Base-by-base conservation (phyloP, 305 asterid species). In the Ajuga reptans region DNA sequence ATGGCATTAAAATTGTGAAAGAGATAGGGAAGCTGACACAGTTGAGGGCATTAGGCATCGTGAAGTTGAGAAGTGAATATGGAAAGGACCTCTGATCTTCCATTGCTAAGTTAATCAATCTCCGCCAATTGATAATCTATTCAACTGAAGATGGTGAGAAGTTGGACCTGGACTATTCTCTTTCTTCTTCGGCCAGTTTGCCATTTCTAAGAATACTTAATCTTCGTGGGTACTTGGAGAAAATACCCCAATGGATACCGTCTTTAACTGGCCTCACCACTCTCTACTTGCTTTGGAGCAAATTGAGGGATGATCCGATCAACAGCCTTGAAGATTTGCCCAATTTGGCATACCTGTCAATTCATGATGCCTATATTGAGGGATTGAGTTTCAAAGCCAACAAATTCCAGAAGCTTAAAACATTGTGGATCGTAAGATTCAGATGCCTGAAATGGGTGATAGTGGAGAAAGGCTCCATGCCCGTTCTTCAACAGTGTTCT, bases 231-330 rank as follows among this genome's bases (percentile, higher is more conserved):
- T 10, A 65, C 3, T 12, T 78, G 33, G 75, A 71, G 47, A 74
- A 24, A 8, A 12, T 73, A 10, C 84, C 87, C 0, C 59, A 49
- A 2, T 78, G 81, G 78, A 36, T 80, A 15, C 3, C 67, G 55
- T 69, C 69, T 17, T 75, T 83, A 34, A 33, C 36, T 5, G 47
- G 66, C 12, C 77, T 72, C 51, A 34, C 67, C 8, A 2, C 0
- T 4, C 12, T 51, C 4, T 3, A 6, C 5, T 3, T 72, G 12
- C 2, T 0, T 0, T 51, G 15, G 41, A 77, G 78, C 39, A 37
- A 9, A 34, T n/a, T 75, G 17, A 39, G 24, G 10, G 77, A 77
- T 10, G 78, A 71, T 29, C 69, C 76, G 0, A 15, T 80, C 0
- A 15, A 58, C 10, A 17, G 8, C 8, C 75, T 80, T 1, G 72